Evolutionary conservation across 2,329 filamentous ascomycete species (phyloP).

Genomic region (Talaromyces piceae): DNA sequence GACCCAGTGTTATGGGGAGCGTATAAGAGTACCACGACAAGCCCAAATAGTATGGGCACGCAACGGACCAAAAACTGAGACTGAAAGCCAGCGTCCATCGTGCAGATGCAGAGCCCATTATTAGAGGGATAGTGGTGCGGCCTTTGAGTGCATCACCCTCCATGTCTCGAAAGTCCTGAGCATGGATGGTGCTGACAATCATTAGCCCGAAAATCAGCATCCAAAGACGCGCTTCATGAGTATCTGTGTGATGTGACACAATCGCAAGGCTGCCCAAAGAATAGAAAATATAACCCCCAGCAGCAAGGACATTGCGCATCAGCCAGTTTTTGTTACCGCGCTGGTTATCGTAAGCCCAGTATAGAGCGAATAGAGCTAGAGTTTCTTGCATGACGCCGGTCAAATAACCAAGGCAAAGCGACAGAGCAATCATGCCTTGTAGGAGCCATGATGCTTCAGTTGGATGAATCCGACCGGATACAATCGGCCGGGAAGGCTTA

Average conservation of each 20-base stretch:
- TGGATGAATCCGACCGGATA: constrained; percentile 6
- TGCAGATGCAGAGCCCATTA: constrained; percentile 7
- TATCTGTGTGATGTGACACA: constrained; percentile 6
- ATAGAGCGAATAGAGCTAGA: constrained; percentile 8
- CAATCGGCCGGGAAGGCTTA: constrained; percentile 9
- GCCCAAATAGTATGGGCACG: constrained; percentile 7
- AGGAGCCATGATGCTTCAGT: constrained; percentile 4
- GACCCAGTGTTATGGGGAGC: constrained; percentile 1
- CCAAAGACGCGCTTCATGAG: constrained; percentile 5
- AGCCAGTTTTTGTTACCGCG: constrained; percentile 11
- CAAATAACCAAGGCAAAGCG: constrained; percentile 5
- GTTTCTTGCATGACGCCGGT: constrained; percentile 8
- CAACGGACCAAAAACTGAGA: constrained; percentile 6
- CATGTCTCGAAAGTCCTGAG: constrained; percentile 12
- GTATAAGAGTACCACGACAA: constrained; percentile 2
- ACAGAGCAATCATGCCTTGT: constrained; percentile 7
- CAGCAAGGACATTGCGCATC: constrained; percentile 10
- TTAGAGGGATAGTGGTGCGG: constrained; percentile 6
- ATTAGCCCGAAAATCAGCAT: constrained; percentile 9
- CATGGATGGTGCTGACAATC: constrained; percentile 11
- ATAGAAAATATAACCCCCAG: constrained; percentile 11
- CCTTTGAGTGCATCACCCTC: constrained; percentile 9
- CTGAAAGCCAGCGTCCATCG: not conserved
- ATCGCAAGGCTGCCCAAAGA: constrained; percentile 7
- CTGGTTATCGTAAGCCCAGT: constrained; percentile 11